Percentiles rank a stretch among this genome's conserved stretches.
Evolutionary conservation across 768 basidiomycete genomes (phyloP).

Genomic region (Cyclocybe aegerita): DNA sequence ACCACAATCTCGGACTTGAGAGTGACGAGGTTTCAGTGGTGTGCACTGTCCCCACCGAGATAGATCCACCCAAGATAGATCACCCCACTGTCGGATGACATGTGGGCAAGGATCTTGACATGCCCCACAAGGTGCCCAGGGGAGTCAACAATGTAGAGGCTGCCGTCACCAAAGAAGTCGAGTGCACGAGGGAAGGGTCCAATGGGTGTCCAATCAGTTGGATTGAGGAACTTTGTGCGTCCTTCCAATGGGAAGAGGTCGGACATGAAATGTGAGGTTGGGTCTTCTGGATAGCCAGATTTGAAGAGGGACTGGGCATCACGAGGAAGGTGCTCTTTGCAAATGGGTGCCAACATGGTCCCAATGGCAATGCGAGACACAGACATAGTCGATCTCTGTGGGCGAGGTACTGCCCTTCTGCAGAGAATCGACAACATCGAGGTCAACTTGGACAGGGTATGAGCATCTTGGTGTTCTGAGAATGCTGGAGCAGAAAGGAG

Average conservation of each 20-base stretch:
- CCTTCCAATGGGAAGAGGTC: constrained; percentile 34
- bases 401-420: constrained; percentile 46
- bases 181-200: constrained; percentile 51
- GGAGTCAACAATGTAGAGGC: constrained; percentile 56
- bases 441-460: constrained; percentile 28
- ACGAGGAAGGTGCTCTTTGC: constrained; percentile 42
- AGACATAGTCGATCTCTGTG: constrained; percentile 40
- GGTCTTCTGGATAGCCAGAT: constrained; percentile 42
- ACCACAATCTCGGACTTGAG: constrained; percentile 40
- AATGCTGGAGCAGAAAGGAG: constrained; percentile 53
- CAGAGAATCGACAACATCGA: constrained; percentile 48
- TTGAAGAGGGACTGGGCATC: constrained; percentile 32
- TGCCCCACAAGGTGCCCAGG: constrained; percentile 59
- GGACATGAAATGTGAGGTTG: constrained; percentile 27
- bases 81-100: constrained; percentile 47
- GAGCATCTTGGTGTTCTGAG: constrained; percentile 33
- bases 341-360: constrained; percentile 54
- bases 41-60: constrained; percentile 56
- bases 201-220: constrained; percentile 35
- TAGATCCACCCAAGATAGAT: constrained; percentile 60
- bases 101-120: constrained; percentile 52
- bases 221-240: constrained; percentile 36
- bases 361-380: constrained; percentile 54
- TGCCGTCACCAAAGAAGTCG: constrained; percentile 61
- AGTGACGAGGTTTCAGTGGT: constrained; percentile 51